These are phyloP conservation scores for Mollisiaceae sp. DNA, from an alignment of 2,329 filamentous ascomycete genomes.

Conservation along the genomic window DNA sequence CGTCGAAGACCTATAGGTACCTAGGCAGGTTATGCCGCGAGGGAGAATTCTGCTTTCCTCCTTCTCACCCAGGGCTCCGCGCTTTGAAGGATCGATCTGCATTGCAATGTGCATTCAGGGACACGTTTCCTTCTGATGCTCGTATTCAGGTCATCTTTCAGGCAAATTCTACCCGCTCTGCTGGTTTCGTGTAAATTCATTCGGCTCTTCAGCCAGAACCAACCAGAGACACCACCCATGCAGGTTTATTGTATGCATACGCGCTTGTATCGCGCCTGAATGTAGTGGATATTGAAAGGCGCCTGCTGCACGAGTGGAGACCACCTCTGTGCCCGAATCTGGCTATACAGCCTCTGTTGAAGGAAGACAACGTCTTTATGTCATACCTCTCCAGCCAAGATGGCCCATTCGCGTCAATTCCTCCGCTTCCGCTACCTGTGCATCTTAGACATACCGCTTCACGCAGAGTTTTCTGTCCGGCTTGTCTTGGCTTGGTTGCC, in stretches of 20 bases:
- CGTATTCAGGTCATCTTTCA: not conserved
- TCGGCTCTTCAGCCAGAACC: not conserved
- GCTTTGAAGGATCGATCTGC: not conserved
- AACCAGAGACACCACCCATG: not conserved
- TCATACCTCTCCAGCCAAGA: not conserved
- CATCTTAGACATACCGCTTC: not conserved
- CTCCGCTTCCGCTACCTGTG: not conserved
- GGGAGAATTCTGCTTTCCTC: not conserved
- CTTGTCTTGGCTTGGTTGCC: not conserved
- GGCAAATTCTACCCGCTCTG: not conserved
- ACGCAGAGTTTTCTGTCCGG: not conserved
- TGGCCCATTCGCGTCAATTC: not conserved
- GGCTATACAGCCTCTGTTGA: not conserved
- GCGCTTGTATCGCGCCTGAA: conserved; percentile 5
- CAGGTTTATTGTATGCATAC: not conserved
- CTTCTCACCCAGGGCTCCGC: too few species aligned
- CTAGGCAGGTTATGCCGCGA: too few species aligned
- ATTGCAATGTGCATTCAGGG: not conserved
- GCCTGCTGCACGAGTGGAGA: not conserved
- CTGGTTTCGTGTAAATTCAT: not conserved
- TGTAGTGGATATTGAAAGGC: not conserved
- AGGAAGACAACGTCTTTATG: not conserved
- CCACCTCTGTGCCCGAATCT: not conserved
- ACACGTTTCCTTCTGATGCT: not conserved
- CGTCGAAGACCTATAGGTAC: not conserved